A percentile compares a stretch with the other conserved stretches of the same genome.
phyloP scores from a whole-genome alignment of 352 stramenopile genomes.

The Phytophthora pini region DNA sequence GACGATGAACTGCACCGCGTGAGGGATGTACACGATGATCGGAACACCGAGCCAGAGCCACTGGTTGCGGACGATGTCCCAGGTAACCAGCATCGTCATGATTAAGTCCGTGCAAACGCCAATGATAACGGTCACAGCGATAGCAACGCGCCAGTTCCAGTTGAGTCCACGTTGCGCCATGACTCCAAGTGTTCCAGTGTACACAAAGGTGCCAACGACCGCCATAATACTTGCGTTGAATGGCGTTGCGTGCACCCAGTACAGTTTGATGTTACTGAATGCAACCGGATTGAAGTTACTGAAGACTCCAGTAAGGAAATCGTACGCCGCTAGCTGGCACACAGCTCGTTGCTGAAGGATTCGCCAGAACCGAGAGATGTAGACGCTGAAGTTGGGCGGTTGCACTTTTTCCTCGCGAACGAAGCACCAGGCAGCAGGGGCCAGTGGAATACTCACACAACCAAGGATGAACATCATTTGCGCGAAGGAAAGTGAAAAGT shows the following conservation, averaged over 20 bases:
- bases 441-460: constrained; percentile 38
- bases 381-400: constrained; percentile 33
- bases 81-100: constrained; percentile 58
- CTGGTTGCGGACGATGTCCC: constrained; percentile 54
- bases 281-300: constrained; percentile 63
- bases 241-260: constrained; percentile 63
- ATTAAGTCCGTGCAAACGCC: constrained; percentile 45
- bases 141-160: constrained; percentile 63
- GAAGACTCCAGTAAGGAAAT: constrained; percentile 65
- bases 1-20: constrained; percentile 54
- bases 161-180: constrained; percentile 47
- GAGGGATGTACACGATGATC: constrained; percentile 48
- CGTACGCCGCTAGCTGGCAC: constrained; percentile 61
- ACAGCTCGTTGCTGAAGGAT: constrained; percentile 59
- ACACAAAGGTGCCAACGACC: constrained; percentile 52
- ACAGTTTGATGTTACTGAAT: constrained; percentile 51
- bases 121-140: constrained; percentile 38
- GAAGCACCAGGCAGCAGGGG: constrained; percentile 25
- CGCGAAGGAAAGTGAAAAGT: constrained; percentile 53
- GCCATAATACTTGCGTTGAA: constrained; percentile 60
- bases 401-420: constrained; percentile 29
- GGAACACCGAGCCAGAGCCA: constrained; percentile 64
- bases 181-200: constrained; percentile 45
- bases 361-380: constrained; percentile 53
- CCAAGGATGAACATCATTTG: constrained; percentile 55